Evolutionary conservation across 1,284 basidiomycete species (phyloP).

Genomic region (Ceratobasidium sp.): DNA sequence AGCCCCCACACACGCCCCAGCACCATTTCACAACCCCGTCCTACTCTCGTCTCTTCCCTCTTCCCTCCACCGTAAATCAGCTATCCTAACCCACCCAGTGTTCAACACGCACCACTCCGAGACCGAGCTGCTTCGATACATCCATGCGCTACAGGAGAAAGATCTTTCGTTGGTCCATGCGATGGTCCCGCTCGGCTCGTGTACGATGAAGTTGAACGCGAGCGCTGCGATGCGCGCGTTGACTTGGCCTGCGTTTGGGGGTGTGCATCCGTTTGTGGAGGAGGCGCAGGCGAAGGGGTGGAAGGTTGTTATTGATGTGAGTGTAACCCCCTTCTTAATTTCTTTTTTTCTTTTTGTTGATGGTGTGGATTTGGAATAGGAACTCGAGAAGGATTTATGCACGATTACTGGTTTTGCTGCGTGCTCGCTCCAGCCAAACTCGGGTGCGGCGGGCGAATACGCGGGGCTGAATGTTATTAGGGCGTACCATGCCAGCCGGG

Average conservation of each 20-base stretch:
- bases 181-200: conserved; percentile 97
- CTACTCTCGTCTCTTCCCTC: conserved; percentile 64
- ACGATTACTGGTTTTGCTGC: conserved; percentile 95
- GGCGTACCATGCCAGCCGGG: conserved; percentile 92
- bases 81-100: conserved; percentile 87
- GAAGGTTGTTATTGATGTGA: conserved; percentile 80
- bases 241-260: conserved; percentile 92
- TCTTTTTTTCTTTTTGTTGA: too few relatives aligned
- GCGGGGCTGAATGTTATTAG: conserved; percentile 93
- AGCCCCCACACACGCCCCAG: conserved; percentile 50
- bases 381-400: conserved; percentile 92
- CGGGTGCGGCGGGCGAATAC: conserved; percentile 95
- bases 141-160: conserved; percentile 93
- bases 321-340: too few relatives aligned
- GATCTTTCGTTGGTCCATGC: conserved; percentile 95
- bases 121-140: conserved; percentile 97
- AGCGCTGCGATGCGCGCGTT: conserved; percentile 97
- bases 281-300: conserved; percentile 93
- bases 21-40: conserved; percentile 48
- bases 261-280: conserved; percentile 94
- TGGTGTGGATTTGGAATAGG: too few relatives aligned
- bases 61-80: conserved; percentile 75
- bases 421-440: conserved; percentile 97
- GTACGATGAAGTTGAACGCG: conserved; percentile 97
- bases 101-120: conserved; percentile 97